Evolutionary conservation across 352 stramenopile species (phyloP).

Genomic region (Phytopythium kandeliae): DNA sequence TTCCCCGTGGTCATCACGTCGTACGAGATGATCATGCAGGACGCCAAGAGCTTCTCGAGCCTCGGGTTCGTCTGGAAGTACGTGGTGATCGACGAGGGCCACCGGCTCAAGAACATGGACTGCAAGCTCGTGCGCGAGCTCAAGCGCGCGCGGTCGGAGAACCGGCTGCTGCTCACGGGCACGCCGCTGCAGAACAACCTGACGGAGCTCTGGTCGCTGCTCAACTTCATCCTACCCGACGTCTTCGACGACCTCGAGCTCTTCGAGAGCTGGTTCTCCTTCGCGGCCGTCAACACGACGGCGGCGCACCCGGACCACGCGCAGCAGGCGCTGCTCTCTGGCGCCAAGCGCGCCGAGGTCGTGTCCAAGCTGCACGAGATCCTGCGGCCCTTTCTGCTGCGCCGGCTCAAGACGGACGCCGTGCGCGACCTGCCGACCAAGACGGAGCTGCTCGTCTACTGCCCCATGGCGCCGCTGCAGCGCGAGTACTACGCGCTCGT

Average conservation of each 20-base stretch:
- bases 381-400: slow-evolving; percentile 94
- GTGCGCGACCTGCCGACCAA: slow-evolving; percentile 93
- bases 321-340: slow-evolving; percentile 72
- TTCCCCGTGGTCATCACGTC: slow-evolving; percentile 87
- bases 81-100: slow-evolving; percentile 97
- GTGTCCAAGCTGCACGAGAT: slow-evolving; percentile 97
- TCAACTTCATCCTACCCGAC: slow-evolving; percentile 97
- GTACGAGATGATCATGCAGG: slow-evolving; percentile 84
- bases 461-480: slow-evolving; percentile 92
- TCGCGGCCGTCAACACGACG: slow-evolving; percentile 50
- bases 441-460: slow-evolving; percentile 98
- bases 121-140: slow-evolving; percentile 94
- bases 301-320: slow-evolving; percentile 46
- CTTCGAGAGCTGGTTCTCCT: slow-evolving; percentile 98
- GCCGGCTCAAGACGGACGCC: slow-evolving; percentile 95
- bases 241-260: slow-evolving; percentile 98
- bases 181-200: slow-evolving; percentile 99
- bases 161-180: slow-evolving; percentile 93
- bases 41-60: slow-evolving; percentile 51
- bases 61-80: slow-evolving; percentile 89
- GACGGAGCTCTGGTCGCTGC: slow-evolving; percentile 96
- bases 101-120: slow-evolving; percentile 98
- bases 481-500: slow-evolving; percentile 95
- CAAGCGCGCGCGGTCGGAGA: slow-evolving; percentile 90
- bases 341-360: slow-evolving; percentile 90